Conservation (phyloP, 2,329 filamentous ascomycete genomes). For the Aschersonia sp. region DNA sequence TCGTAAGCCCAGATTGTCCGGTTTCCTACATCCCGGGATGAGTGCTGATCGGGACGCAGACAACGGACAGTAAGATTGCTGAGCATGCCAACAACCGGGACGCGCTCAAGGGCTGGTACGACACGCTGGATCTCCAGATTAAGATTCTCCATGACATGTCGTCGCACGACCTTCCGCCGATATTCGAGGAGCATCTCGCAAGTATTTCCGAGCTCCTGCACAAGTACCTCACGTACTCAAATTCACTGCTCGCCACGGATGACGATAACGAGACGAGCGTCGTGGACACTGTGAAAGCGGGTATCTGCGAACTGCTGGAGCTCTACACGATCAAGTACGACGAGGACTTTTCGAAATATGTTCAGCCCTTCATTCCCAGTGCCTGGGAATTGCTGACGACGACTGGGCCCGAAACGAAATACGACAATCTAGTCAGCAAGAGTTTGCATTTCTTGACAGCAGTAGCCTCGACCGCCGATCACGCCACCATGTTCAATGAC, state of each 20-base stretch:
- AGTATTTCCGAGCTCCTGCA: slow-evolving; percentile 68
- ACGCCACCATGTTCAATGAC: slow-evolving; percentile 76
- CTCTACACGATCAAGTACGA: slow-evolving; percentile 92
- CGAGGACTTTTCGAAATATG: slow-evolving; percentile 73
- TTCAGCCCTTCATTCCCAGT: slow-evolving; percentile 72
- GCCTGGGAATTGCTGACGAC: slow-evolving; percentile 86
- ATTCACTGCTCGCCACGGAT: slow-evolving; percentile 65
- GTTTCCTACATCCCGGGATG: background rate
- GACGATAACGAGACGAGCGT: slow-evolving; percentile 82
- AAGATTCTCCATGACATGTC: slow-evolving; percentile 94
- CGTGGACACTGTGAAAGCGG: slow-evolving; percentile 77
- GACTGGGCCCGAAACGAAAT: slow-evolving; percentile 77
- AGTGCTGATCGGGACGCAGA: slow-evolving; percentile 21
- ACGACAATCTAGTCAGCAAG: slow-evolving; percentile 87
- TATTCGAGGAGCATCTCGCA: slow-evolving; percentile 79
- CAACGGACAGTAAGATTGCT: slow-evolving; percentile 57
- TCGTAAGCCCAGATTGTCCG: slow-evolving; percentile 32
- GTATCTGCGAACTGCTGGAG: slow-evolving; percentile 81
- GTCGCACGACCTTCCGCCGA: slow-evolving; percentile 88
- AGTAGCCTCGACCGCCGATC: slow-evolving; percentile 61
- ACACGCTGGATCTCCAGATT: slow-evolving; percentile 73
- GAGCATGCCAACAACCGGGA: slow-evolving; percentile 63
- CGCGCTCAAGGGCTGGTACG: slow-evolving; percentile 62
- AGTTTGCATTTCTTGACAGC: slow-evolving; percentile 89
- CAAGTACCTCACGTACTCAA: slow-evolving; percentile 87